Percentiles rank a stretch among this genome's conserved stretches.
These are phyloP conservation scores for Alternaria metachromatica DNA, from an alignment of 2,329 filamentous ascomycete genomes.

Conservation along the genomic window DNA sequence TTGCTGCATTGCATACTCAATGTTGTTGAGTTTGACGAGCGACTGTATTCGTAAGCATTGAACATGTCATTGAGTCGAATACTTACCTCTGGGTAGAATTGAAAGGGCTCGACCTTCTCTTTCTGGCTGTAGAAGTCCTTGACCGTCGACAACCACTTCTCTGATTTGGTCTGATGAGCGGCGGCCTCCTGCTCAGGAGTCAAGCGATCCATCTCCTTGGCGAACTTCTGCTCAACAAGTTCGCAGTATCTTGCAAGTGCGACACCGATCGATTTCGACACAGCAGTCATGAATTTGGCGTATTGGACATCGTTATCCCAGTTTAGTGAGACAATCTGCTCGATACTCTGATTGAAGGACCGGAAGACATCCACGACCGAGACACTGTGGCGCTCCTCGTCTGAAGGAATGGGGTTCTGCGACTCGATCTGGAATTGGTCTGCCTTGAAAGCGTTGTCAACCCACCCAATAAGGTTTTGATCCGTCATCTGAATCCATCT, in stretches of 20 bases:
- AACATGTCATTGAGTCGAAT: not conserved
- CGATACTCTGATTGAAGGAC: slow-evolving; percentile 89
- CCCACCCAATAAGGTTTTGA: slow-evolving; percentile 77
- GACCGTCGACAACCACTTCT: slow-evolving; percentile 90
- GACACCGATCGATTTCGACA: slow-evolving; percentile 82
- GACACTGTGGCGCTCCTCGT: slow-evolving; percentile 88
- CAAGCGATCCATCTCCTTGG: slow-evolving; percentile 89
- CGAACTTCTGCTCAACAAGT: slow-evolving; percentile 82
- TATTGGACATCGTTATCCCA: slow-evolving; percentile 96
- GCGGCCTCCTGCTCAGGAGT: slow-evolving; percentile 86
- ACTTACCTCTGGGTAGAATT: slow-evolving; percentile 88
- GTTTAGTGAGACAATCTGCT: slow-evolving; percentile 82
- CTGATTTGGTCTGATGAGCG: slow-evolving; percentile 80
- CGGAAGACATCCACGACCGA: slow-evolving; percentile 94
- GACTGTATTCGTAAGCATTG: slow-evolving; percentile 63
- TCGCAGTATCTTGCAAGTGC: slow-evolving; percentile 92
- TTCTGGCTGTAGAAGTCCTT: slow-evolving; percentile 92
- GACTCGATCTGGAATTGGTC: slow-evolving; percentile 82
- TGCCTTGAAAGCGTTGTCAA: slow-evolving; percentile 89
- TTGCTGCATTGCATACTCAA: slow-evolving; percentile 92
- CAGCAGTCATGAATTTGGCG: slow-evolving; percentile 94
- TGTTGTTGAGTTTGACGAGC: slow-evolving; percentile 96
- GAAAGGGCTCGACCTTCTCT: slow-evolving; percentile 94
- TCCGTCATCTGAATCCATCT: slow-evolving; percentile 89
- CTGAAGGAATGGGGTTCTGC: slow-evolving; percentile 68